Evolutionary conservation across 2,329 filamentous ascomycete genomes (phyloP).

Genomic region (Acephala macrosclerotiorum): DNA sequence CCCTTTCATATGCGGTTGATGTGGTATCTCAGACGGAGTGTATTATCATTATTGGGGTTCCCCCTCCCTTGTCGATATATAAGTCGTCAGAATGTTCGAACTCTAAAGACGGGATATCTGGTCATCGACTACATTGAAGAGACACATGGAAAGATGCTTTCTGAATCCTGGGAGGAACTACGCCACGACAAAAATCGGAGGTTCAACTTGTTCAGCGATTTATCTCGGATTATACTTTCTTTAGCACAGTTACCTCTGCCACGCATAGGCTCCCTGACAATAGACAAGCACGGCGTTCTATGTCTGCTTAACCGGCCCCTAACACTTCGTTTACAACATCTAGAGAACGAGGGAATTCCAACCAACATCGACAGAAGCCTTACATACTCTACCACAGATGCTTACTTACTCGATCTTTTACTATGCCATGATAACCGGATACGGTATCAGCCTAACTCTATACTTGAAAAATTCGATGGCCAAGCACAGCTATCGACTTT

Average conservation of each 20-base stretch:
- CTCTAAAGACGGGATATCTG: conserved; percentile 41
- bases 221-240: conserved; percentile 40
- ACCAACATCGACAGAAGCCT: conserved; percentile 43
- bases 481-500: conserved; percentile 43
- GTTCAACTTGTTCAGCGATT: conserved; percentile 37
- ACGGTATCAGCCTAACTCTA: conserved; percentile 45
- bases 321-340: conserved; percentile 41
- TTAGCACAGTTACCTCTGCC: conserved; percentile 40
- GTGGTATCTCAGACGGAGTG: conserved; percentile 35
- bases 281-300: conserved; percentile 42
- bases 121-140: conserved; percentile 43
- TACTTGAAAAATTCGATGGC: conserved; percentile 42
- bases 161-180: conserved; percentile 40
- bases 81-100: conserved; percentile 19
- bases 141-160: conserved; percentile 40
- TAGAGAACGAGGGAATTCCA: conserved; percentile 46
- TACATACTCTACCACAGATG: conserved; percentile 43
- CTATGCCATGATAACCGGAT: conserved; percentile 46
- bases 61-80: conserved; percentile 39
- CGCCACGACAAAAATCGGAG: conserved; percentile 30
- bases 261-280: conserved; percentile 45
- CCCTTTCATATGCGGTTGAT: conserved; percentile 33
- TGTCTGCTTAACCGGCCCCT: conserved; percentile 47
- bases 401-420: conserved; percentile 45
- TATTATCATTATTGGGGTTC: conserved; percentile 37